Conservation (phyloP, 352 stramenopile species). For the Phytophthora sansomeana region DNA sequence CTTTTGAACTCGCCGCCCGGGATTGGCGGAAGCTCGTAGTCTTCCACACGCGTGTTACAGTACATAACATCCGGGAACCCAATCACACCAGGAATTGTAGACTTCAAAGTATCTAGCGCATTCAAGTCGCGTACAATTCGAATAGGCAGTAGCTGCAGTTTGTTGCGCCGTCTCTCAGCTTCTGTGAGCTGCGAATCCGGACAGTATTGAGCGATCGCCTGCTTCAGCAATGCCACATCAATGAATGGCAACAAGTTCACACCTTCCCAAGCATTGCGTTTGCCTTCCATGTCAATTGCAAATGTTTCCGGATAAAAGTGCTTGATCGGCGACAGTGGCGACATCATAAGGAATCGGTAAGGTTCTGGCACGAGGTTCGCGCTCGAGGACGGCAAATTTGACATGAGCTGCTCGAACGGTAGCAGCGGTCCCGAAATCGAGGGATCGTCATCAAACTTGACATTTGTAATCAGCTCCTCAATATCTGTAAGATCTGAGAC, state of each 20-base stretch:
- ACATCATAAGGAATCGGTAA: slow-evolving; percentile 95
- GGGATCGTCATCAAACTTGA: slow-evolving; percentile 89
- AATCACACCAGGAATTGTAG: slow-evolving; percentile 63
- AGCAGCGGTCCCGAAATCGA: slow-evolving; percentile 86
- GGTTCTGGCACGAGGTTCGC: slow-evolving; percentile 95
- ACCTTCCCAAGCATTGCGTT: slow-evolving; percentile 98
- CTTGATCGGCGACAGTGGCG: slow-evolving; percentile 95
- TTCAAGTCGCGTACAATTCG: slow-evolving; percentile 90
- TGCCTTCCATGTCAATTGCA: slow-evolving; percentile 89
- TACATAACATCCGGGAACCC: slow-evolving; percentile 71
- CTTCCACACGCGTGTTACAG: slow-evolving; percentile 72
- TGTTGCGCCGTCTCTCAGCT: slow-evolving; percentile 93
- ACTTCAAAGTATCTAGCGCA: slow-evolving; percentile 72
- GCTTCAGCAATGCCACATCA: slow-evolving; percentile 92
- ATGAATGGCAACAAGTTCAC: slow-evolving; percentile 99
- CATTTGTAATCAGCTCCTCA: slow-evolving; percentile 53
- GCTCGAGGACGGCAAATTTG: slow-evolving; percentile 95
- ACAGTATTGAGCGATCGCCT: slow-evolving; percentile 93
- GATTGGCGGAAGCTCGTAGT: slow-evolving; percentile 65
- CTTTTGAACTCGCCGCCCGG: slow-evolving; percentile 73
- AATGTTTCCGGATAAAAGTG: slow-evolving; percentile 94
- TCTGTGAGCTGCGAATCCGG: slow-evolving; percentile 91
- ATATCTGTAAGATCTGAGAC: slow-evolving; percentile 97
- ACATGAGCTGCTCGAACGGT: slow-evolving; percentile 98
- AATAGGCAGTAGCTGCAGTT: slow-evolving; percentile 63